phyloP scores from a whole-genome alignment of 192 early-diverging fungal species.

The Kickxella alabastrina region DNA sequence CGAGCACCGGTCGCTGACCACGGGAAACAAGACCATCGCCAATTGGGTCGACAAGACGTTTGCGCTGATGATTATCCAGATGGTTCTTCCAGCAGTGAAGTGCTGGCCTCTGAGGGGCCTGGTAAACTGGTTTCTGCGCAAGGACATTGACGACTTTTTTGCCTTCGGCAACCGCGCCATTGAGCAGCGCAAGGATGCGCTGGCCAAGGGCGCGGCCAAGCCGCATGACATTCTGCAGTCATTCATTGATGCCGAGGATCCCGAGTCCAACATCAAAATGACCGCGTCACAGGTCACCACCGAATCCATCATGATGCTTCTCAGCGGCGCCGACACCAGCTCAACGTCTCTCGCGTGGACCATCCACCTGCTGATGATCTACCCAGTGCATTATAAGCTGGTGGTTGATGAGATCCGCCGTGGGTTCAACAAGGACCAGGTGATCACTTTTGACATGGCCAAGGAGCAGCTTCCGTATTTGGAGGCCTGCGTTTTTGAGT shows the following conservation, averaged over 20 bases:
- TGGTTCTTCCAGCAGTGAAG: no score
- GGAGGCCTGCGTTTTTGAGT: constrained; percentile 40
- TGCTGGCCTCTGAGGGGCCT: no score
- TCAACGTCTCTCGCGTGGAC: constrained; percentile 28
- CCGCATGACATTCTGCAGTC: constrained; percentile 32
- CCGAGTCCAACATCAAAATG: constrained; percentile 28
- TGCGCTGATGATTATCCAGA: no score
- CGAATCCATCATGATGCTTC: constrained; percentile 34
- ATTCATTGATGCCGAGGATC: constrained; percentile 39
- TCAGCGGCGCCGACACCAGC: constrained; percentile 37
- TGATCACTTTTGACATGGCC: constrained; percentile 27
- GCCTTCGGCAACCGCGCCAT: constrained; percentile 18
- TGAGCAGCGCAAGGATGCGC: constrained; percentile 12
- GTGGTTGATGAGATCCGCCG: constrained; percentile 15
- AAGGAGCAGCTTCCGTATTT: constrained; percentile 22
- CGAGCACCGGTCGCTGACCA: constrained; percentile 24
- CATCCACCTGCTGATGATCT: constrained; percentile 33
- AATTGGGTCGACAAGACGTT: constrained; percentile 37
- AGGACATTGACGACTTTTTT: constrained; percentile 24
- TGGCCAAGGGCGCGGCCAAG: constrained; percentile 4
- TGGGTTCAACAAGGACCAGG: constrained; percentile 8
- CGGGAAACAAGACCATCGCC: constrained; percentile 5
- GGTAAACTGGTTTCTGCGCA: no score
- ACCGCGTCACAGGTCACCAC: constrained; percentile 22
- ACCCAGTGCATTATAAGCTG: constrained; percentile 18